Conservation (phyloP, 1,139 yeast species). For the Candida sojae region DNA sequence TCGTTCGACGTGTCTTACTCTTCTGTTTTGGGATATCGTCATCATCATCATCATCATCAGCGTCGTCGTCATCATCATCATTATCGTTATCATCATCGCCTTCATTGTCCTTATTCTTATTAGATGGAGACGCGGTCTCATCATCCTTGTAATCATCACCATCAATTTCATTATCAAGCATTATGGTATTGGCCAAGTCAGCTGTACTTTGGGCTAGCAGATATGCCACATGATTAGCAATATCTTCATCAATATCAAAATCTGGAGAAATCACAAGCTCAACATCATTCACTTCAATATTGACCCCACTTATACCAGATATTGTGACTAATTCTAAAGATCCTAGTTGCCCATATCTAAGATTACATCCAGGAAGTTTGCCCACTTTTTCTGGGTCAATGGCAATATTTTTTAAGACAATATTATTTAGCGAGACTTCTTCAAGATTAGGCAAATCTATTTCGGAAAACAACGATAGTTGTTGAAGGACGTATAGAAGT, state of each 20-base stretch:
- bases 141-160: slow-evolving; percentile 18
- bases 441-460: slow-evolving; percentile 79
- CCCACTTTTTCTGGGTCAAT: slow-evolving; percentile 73
- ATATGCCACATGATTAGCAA: slow-evolving; percentile 30
- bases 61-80: slow-evolving; percentile 12
- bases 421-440: slow-evolving; percentile 62
- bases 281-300: slow-evolving; percentile 57
- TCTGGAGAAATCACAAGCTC: slow-evolving; percentile 57
- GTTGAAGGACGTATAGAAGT: slow-evolving; percentile 75
- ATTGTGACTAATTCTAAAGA: slow-evolving; percentile 43
- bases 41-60: slow-evolving; percentile 19
- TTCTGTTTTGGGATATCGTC: slow-evolving; percentile 13
- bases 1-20: slow-evolving; percentile 9
- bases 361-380: slow-evolving; percentile 61
- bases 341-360: slow-evolving; percentile 64
- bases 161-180: slow-evolving; percentile 30
- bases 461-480: slow-evolving; percentile 80
- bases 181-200: slow-evolving; percentile 63
- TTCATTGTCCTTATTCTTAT: slow-evolving; percentile 16
- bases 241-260: slow-evolving; percentile 31
- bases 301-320: slow-evolving; percentile 56
- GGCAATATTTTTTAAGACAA: slow-evolving; percentile 60
- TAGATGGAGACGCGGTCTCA: slow-evolving; percentile 11
- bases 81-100: slow-evolving; percentile 5
- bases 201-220: slow-evolving; percentile 65